These are phyloP conservation scores for Asterochloris sp. DNA, from an alignment of 139 green algal species.

Conservation along the genomic window DNA sequence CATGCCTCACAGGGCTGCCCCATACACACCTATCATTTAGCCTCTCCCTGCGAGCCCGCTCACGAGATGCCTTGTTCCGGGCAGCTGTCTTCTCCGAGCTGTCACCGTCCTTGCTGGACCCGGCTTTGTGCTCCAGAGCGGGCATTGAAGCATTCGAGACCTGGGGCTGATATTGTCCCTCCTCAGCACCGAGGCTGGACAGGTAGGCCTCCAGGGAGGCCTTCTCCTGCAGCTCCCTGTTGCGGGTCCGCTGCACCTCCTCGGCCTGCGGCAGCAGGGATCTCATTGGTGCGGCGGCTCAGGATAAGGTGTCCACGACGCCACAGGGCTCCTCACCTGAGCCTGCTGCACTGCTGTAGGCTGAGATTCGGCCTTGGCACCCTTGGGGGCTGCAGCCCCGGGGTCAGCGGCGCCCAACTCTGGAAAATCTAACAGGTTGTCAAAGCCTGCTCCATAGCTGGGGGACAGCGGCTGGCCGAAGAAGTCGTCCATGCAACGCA, in stretches of 20 bases:
- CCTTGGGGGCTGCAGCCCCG: too few relatives aligned
- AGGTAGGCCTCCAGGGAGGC: constrained; percentile 21
- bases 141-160: background rate
- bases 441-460: too few relatives aligned
- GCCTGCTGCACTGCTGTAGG: too few relatives aligned
- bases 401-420: too few relatives aligned
- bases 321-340: too few relatives aligned
- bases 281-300: too few relatives aligned
- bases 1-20: background rate
- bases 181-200: constrained; percentile 9
- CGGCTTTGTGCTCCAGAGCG: background rate
- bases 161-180: background rate
- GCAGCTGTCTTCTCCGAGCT: constrained; percentile 1
- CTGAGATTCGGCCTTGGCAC: too few relatives aligned
- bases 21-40: constrained; percentile 38
- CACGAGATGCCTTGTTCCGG: constrained; percentile 37
- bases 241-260: constrained; percentile 16
- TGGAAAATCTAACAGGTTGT: too few relatives aligned
- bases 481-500: too few relatives aligned
- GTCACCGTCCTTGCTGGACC: background rate
- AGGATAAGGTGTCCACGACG: too few relatives aligned
- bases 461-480: too few relatives aligned
- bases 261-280: background rate
- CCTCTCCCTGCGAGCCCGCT: constrained; percentile 41
- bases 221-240: constrained; percentile 2